These are phyloP conservation scores for Phaeotremella fagi DNA, from an alignment of 768 basidiomycete species.

Conservation along the genomic window DNA sequence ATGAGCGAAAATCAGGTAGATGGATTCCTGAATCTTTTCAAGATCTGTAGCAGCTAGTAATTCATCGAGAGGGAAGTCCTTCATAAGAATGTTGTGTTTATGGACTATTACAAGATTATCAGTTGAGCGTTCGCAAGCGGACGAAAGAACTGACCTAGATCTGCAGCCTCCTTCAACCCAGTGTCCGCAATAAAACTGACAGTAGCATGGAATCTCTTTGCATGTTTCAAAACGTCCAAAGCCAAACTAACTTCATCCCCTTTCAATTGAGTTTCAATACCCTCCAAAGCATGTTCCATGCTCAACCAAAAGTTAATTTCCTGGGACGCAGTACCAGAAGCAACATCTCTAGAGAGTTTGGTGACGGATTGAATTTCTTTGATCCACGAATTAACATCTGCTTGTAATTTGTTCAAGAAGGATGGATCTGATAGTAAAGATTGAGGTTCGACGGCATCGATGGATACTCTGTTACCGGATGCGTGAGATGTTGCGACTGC, in stretches of 20 bases:
- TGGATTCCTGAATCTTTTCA: conserved; percentile 85
- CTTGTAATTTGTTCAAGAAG: conserved; percentile 89
- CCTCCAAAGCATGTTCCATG: conserved; percentile 86
- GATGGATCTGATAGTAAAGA: conserved; percentile 74
- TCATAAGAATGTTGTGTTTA: conserved; percentile 98
- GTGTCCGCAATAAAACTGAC: conserved; percentile 98
- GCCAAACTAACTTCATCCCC: conserved; percentile 76
- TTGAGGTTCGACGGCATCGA: conserved; percentile 73
- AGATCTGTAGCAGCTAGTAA: conserved; percentile 93
- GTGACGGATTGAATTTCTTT: conserved; percentile 96
- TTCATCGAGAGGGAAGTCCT: conserved; percentile 96
- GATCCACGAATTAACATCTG: conserved; percentile 95
- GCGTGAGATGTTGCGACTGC: conserved; percentile 62
- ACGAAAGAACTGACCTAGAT: conserved; percentile 59
- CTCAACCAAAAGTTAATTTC: conserved; percentile 99
- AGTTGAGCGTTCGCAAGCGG: neutral
- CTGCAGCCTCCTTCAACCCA: conserved; percentile 87
- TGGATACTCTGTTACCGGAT: conserved; percentile 54
- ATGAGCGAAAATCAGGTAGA: conserved; percentile 82
- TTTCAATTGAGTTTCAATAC: conserved; percentile 82
- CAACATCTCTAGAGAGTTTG: conserved; percentile 87
- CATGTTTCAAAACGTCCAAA: conserved; percentile 80
- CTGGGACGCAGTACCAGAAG: conserved; percentile 91
- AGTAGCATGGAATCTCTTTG: conserved; percentile 93
- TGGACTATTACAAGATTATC: too few relatives aligned